These are phyloP conservation scores for Hamamelis virginiana DNA, from an alignment of 164 flowering plant genomes.

Conservation along the genomic window DNA sequence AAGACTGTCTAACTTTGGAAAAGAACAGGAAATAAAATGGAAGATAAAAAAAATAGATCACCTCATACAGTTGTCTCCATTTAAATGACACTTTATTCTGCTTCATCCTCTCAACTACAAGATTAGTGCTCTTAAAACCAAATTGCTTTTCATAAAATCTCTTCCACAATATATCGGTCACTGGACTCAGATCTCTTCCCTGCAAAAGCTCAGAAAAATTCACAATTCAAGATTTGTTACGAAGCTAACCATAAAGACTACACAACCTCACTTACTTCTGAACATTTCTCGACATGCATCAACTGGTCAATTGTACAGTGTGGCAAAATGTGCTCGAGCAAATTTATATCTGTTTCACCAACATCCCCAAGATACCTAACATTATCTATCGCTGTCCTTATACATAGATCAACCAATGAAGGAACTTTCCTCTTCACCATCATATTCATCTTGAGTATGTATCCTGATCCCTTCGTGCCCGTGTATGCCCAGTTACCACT, in stretches of 20 bases:
- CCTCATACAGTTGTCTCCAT: slow-evolving; percentile 81
- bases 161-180: slow-evolving; percentile 77
- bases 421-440: slow-evolving; percentile 36
- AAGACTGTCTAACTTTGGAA: not conserved
- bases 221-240: not conserved
- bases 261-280: slow-evolving; percentile 46
- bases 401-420: slow-evolving; percentile 70
- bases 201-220: slow-evolving; percentile 22
- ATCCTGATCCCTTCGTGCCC: not conserved
- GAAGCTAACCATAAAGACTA: not conserved
- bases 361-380: slow-evolving; percentile 82
- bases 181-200: slow-evolving; percentile 82
- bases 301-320: slow-evolving; percentile 86
- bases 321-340: slow-evolving; percentile 70
- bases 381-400: slow-evolving; percentile 66
- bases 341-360: slow-evolving; percentile 70
- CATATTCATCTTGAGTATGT: slow-evolving; percentile 8
- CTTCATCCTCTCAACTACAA: slow-evolving; percentile 55
- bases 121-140: slow-evolving; percentile 33
- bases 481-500: not conserved
- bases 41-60: slow-evolving; percentile 12
- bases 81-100: slow-evolving; percentile 36
- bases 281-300: slow-evolving; percentile 68
- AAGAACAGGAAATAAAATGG: too few species aligned
- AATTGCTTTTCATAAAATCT: slow-evolving; percentile 58